Conservation (phyloP, 768 basidiomycete species). For the Suillus occidentalis region DNA sequence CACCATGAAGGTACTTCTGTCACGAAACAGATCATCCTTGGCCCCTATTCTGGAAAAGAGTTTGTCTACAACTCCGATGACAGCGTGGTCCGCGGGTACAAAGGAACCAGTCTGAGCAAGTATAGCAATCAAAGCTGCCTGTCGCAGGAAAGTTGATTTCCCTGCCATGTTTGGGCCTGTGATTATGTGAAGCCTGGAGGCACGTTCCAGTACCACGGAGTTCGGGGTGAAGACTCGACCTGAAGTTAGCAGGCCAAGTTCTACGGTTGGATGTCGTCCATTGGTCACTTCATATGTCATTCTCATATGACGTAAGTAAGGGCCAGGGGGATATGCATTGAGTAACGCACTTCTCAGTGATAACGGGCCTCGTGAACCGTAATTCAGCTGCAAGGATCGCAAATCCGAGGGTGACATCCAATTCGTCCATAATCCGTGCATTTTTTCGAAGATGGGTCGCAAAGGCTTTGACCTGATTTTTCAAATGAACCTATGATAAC, state of each 20-base stretch:
- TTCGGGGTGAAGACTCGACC: slow-evolving; percentile 87
- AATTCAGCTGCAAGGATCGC: slow-evolving; percentile 78
- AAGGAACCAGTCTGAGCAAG: slow-evolving; percentile 92
- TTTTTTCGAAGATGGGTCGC: slow-evolving; percentile 65
- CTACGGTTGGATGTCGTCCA: slow-evolving; percentile 92
- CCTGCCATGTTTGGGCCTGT: slow-evolving; percentile 97
- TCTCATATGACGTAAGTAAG: slow-evolving; percentile 29
- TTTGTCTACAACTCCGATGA: slow-evolving; percentile 84
- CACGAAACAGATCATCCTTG: slow-evolving; percentile 90
- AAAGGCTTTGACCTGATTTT: slow-evolving; percentile 58
- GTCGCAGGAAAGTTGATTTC: slow-evolving; percentile 91
- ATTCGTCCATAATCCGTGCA: slow-evolving; percentile 77
- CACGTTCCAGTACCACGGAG: slow-evolving; percentile 59
- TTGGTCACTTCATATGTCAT: slow-evolving; percentile 65
- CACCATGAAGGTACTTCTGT: slow-evolving; percentile 97
- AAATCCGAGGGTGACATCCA: slow-evolving; percentile 83
- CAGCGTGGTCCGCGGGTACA: slow-evolving; percentile 84
- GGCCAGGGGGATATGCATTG: background rate
- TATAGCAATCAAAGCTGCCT: slow-evolving; percentile 85
- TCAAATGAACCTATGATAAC: slow-evolving; percentile 5
- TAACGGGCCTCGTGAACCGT: slow-evolving; percentile 67
- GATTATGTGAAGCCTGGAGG: slow-evolving; percentile 74
- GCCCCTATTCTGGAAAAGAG: slow-evolving; percentile 95
- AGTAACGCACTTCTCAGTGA: slow-evolving; percentile 65
- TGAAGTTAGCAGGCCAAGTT: slow-evolving; percentile 73